Evolutionary conservation across 371 early-diverging fungal species (phyloP), one percentile per base, ranked within the genome.

Genomic region (Dichotomocladium elegans): DNA sequence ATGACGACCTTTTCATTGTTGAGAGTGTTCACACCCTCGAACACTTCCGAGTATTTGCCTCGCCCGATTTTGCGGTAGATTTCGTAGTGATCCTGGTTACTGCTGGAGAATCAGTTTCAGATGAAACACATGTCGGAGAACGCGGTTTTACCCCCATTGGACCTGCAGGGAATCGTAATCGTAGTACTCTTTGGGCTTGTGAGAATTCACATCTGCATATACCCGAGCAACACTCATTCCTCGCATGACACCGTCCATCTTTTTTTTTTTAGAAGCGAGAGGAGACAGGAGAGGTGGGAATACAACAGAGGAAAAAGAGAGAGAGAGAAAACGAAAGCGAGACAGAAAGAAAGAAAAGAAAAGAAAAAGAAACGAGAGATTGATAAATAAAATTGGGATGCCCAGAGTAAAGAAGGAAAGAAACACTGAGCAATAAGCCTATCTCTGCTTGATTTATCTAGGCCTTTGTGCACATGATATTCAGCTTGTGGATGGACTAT

Each of bases 11-110:
- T 85, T 56, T 87, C 79, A 57, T 81, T 69, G 66, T 83, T 85
- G 43, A 75, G 73, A 31, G 91, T 75, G 70, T 93, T 93, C 56
- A 92, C 72, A 15, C 99, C 99, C 72, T 95, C 93, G 76, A 99
- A 99, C 7, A 99, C 99, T 77, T 99, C 99, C 0, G 98, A 98
- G 84, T 99, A 99, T 80, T 99, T 99, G 57, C 99, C 99, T 51
- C 98, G 89, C 31, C 99, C 99, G 51, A 99, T 83, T 74, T 96
- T 96, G 56, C 91, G 85, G 41, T 91, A 83, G 51, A 99, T 97
- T 74, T 96, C 96, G 73, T 99, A 99, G 69, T 92, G 92, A 56
- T 97, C 97, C 73, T 94, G 96, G 19, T 41, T 29, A 21, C 56
- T 55, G 2, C 2, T 3, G 4, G 10, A 25, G 10, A 24, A 1